Evolutionary conservation across 139 green algal genomes (phyloP), one percentile per base, ranked within the genome.

Genomic region (Gonium pectorale): DNA sequence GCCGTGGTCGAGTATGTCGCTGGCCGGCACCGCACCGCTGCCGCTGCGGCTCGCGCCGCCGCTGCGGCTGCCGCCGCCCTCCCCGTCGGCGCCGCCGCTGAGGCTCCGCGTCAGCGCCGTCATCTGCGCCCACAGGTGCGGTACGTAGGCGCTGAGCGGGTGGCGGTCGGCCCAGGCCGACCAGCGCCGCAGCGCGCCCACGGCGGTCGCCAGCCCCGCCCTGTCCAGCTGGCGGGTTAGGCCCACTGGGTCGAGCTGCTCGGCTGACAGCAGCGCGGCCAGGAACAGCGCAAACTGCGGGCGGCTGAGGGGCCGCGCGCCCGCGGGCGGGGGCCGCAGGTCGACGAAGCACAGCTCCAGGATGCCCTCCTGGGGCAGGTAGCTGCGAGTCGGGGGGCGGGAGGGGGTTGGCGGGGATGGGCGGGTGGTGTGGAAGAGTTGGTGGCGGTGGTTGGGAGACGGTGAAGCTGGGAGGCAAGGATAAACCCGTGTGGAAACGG

Each of bases 331-430:
- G 2, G 83, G 82, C 27, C 88, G 78, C 59, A 93, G 67, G 82
- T 93, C 90, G 22, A 90, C 88, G 73, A 93, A 93, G 24, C 60
- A 67, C 38, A 93, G 41, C 67, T 91, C 74, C 83, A 87, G 51
- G n/a, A 83, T 78, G 46, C 79, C 79, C 43, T 79, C 79, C 40
- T 60, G 64, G 8, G 86, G 72, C 22, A 87, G 51, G 46, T 67
- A 72, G 62, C 79, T 69, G 27, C 37, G 67, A n/a, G n/a, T n/a
- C 2, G 40, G 40, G 38, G 46, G 46, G 24, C 31, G 43, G 3
- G 24, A 37, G 52, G 27, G 41, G 6, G 43, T 37, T 22, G 35
- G 49, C 35, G 71, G 46, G 51, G 71, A 54, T 21, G 40, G 22
- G 11, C 41, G 41, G 62, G 62, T 64, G 6, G 24, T 56, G 49